Evolutionary conservation across 164 flowering plant genomes (phyloP).

Genomic region (Santalum album): DNA sequence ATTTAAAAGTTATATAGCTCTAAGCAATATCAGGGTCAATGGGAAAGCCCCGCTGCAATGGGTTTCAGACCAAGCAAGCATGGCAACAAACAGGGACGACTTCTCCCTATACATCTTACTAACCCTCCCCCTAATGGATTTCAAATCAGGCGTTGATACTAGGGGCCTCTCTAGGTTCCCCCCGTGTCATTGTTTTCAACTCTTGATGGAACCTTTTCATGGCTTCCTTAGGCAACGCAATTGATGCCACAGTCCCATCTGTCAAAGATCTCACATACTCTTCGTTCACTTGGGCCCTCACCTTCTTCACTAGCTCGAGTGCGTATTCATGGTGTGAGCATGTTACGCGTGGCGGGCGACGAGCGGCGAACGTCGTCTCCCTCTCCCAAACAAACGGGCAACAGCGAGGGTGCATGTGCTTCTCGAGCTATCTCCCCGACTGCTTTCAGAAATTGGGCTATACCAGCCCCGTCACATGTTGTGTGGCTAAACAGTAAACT

Average conservation of each 20-base stretch:
- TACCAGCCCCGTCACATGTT: not conserved
- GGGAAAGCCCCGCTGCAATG: no score
- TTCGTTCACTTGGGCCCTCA: not conserved
- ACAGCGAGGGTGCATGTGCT: not conserved
- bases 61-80: no score
- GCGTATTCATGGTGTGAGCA: conserved; percentile 1
- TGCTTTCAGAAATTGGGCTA: not conserved
- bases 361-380: not conserved
- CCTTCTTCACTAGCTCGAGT: not conserved
- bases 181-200: no score
- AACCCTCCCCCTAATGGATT: no score
- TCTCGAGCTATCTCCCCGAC: conserved; percentile 3
- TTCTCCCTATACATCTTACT: no score
- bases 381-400: conserved; percentile 3
- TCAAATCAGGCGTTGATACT: no score
- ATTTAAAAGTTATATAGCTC: no score
- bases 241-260: not conserved
- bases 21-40: no score
- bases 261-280: not conserved
- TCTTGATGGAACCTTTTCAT: conserved; percentile 1
- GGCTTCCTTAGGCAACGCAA: not conserved
- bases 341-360: not conserved
- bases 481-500: not conserved
- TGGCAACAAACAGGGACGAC: no score
- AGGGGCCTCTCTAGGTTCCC: no score